These are phyloP conservation scores for Acanthamoeba rhysodes DNA, from an alignment of 208 protist species.

Conservation along the genomic window DNA sequence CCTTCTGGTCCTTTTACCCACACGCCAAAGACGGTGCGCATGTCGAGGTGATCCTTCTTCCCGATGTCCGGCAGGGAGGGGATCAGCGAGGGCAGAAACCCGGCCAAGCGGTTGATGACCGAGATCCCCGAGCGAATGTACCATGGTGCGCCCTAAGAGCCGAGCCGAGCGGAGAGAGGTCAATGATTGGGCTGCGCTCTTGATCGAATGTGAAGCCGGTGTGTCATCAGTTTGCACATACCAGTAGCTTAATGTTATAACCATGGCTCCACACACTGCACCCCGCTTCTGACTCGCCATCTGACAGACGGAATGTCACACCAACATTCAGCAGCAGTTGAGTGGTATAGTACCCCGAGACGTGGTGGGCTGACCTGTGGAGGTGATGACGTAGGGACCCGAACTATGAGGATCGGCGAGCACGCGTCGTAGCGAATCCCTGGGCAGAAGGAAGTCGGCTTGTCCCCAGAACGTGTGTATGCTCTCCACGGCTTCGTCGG, in stretches of 20 bases:
- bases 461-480: not conserved
- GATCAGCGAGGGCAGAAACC: not conserved
- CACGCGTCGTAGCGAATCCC: not conserved
- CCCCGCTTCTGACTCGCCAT: not conserved
- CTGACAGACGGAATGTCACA: not conserved
- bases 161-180: not conserved
- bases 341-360: too few species aligned
- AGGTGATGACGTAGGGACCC: not conserved
- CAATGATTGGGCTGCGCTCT: not conserved
- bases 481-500: not conserved
- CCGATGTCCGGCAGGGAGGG: not conserved
- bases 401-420: not conserved
- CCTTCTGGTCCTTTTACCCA: not conserved
- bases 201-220: not conserved
- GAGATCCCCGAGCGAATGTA: constrained; percentile 8
- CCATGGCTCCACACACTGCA: not conserved
- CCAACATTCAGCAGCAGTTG: not conserved
- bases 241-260: not conserved
- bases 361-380: not conserved
- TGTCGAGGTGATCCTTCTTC: not conserved
- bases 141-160: not conserved
- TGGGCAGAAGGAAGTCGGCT: not conserved
- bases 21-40: not conserved
- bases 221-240: not conserved
- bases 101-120: not conserved